These are phyloP conservation scores for Omphalea diandra DNA, from an alignment of 441 rosid genomes.

Conservation along the genomic window DNA sequence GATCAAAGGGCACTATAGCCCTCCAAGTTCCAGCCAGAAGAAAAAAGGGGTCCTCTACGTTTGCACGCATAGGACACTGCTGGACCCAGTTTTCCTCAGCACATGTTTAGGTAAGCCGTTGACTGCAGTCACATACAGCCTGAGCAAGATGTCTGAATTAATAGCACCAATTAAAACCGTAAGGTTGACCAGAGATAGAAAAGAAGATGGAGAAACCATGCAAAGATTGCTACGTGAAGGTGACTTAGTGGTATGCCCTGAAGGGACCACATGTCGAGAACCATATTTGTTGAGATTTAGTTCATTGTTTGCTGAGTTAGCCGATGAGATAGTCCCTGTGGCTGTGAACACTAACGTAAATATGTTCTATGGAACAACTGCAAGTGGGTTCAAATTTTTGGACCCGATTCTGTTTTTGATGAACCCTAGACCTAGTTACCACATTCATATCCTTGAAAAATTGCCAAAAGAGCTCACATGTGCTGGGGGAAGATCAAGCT, in stretches of 20 bases:
- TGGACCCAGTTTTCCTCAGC: constrained; percentile 83
- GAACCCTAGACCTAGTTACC: constrained; percentile 81
- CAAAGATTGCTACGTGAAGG: constrained; percentile 61
- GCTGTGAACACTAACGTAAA: constrained; percentile 60
- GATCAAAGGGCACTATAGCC: constrained; percentile 28
- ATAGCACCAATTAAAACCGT: constrained; percentile 84
- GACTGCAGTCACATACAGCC: constrained; percentile 88
- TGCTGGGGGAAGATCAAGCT: constrained; percentile 68
- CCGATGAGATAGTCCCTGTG: constrained; percentile 85
- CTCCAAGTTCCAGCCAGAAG: constrained; percentile 23
- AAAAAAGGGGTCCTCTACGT: constrained; percentile 69
- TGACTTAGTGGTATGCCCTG: constrained; percentile 89
- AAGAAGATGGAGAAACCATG: constrained; percentile 70
- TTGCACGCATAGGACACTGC: constrained; percentile 78
- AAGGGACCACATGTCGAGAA: constrained; percentile 95
- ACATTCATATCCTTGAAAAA: constrained; percentile 55
- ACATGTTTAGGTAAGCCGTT: constrained; percentile 53
- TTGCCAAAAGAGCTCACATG: constrained; percentile 68
- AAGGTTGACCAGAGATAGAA: constrained; percentile 66
- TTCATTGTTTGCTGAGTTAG: constrained; percentile 79
- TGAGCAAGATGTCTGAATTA: constrained; percentile 82
- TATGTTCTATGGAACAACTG: constrained; percentile 95
- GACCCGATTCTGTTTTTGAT: constrained; percentile 81
- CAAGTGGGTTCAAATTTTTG: constrained; percentile 79
- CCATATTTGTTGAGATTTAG: constrained; percentile 89